Evolutionary conservation across 2,329 filamentous ascomycete genomes (phyloP), one percentile per base, ranked within the genome.

Genomic region (Davidsoniella eucalypti): DNA sequence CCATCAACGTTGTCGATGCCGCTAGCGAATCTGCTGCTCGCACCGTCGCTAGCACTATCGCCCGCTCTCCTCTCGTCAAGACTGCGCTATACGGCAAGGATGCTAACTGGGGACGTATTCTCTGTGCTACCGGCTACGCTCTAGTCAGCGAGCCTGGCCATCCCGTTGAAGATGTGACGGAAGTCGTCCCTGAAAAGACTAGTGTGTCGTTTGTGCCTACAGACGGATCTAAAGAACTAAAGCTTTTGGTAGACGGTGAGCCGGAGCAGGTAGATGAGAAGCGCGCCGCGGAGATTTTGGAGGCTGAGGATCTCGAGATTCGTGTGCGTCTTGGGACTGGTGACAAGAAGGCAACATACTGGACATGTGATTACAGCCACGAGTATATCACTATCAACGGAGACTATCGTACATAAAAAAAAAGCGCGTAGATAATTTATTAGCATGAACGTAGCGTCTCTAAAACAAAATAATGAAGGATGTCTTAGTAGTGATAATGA

Each of bases 41-140:
- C 51, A 76, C 80, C 60, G 81, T 95, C 54, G 92, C 88, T 9
- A 84, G 82, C 55, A 82, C 85, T 44, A 95, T 98, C 61, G 88
- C 92, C 14, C 79, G 82, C 47, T 94, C 87, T 0, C 87, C 92
- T 7, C 77, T 98, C 10, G 92, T 98, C 58, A 98, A 98, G 72
- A 98, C 92, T 0, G 92, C 92, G 0, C 72, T 98, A 39, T 98
- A 98, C 65, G 92, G 92, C 56, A 87, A 87, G 63, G 92, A 98
- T 63, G 92, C 92, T 16, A 98, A 98, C 70, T 98, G 92, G 92
- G 92, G 92, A 33, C 87, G 92, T 50, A 94, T 98, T 55, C 74
- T 96, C 25, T 96, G 92, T 64, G 90, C 92, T 1, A 87, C 88
- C 4, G 92, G 92, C 2, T 96, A 96, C 62, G 71, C 78, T 12